phyloP scores from a whole-genome alignment of 441 rosid genomes.

The Hura crepitans region DNA sequence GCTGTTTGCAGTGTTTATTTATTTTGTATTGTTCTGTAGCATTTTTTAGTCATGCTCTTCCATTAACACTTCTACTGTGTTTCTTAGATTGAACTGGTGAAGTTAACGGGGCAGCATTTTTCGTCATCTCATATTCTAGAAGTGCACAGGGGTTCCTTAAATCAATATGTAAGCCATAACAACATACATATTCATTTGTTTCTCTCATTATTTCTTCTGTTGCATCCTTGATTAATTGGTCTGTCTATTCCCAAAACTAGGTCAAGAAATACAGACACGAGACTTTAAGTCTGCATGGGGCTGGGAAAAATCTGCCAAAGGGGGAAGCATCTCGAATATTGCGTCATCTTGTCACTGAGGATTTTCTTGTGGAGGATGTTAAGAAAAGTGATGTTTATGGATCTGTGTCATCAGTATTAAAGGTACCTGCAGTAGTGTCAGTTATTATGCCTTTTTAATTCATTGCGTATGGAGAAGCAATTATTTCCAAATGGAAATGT shows the following conservation, averaged over 20 bases:
- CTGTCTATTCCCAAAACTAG: conserved; percentile 38
- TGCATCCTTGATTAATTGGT: conserved; percentile 17
- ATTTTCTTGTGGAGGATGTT: conserved; percentile 76
- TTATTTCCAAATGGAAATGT: background rate
- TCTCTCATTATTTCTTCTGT: conserved; percentile 19
- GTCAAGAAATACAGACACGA: conserved; percentile 82
- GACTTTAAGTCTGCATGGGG: conserved; percentile 74
- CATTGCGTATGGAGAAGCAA: background rate
- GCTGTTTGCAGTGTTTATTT: conserved; percentile 14
- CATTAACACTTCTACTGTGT: conserved; percentile 2
- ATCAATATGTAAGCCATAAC: conserved; percentile 56
- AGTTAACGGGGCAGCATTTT: conserved; percentile 60
- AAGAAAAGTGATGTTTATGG: conserved; percentile 92
- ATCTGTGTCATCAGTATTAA: conserved; percentile 76
- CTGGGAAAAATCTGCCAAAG: conserved; percentile 73
- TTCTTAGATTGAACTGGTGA: conserved; percentile 81
- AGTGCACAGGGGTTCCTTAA: conserved; percentile 87
- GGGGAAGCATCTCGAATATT: conserved; percentile 79
- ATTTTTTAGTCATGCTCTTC: conserved; percentile 8
- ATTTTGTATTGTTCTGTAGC: background rate
- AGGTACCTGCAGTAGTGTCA: conserved; percentile 45
- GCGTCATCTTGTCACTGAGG: conserved; percentile 78
- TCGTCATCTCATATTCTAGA: conserved; percentile 82
- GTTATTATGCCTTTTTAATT: background rate
- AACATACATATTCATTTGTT: background rate